These are phyloP conservation scores for Ascoidea asiatica DNA, from an alignment of 805 yeast species.

Conservation along the genomic window DNA sequence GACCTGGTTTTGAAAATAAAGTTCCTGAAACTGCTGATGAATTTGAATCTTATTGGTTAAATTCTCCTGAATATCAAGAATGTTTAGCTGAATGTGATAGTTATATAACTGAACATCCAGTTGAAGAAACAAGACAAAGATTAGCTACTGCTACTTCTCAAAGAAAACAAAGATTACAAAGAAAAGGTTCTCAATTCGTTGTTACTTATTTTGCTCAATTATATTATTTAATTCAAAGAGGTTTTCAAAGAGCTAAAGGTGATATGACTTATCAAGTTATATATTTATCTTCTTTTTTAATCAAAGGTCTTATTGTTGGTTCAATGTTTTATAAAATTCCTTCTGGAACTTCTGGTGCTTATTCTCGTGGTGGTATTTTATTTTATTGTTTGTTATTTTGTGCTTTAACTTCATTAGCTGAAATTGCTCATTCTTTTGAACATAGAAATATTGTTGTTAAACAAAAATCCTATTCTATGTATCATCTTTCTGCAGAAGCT, in stretches of 20 bases:
- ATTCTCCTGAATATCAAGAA: conserved; percentile 29
- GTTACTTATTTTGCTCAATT: conserved; percentile 36
- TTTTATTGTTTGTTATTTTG: conserved; percentile 48
- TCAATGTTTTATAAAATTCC: conserved; percentile 43
- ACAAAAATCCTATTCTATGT: conserved; percentile 50
- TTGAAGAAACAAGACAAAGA: conserved; percentile 24
- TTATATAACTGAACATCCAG: conserved; percentile 26
- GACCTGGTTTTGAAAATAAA: conserved; percentile 30
- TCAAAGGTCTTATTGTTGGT: conserved; percentile 47
- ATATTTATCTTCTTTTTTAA: conserved; percentile 35
- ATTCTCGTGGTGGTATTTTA: conserved; percentile 49
- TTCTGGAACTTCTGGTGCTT: conserved; percentile 38
- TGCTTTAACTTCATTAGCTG: conserved; percentile 49
- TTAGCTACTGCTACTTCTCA: conserved; percentile 25
- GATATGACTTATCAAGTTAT: conserved; percentile 42
- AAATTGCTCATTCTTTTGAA: conserved; percentile 43
- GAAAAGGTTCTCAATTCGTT: conserved; percentile 25
- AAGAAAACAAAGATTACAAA: conserved; percentile 26
- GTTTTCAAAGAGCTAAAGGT: conserved; percentile 38
- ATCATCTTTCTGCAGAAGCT: conserved; percentile 53
- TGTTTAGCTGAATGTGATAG: conserved; percentile 24
- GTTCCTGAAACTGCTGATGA: conserved; percentile 55
- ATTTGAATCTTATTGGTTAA: conserved; percentile 44
- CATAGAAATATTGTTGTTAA: conserved; percentile 52
- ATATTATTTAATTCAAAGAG: conserved; percentile 37